Evolutionary conservation across 2,329 filamentous ascomycete species (phyloP).

Genomic region (Nannizzia gypsea): DNA sequence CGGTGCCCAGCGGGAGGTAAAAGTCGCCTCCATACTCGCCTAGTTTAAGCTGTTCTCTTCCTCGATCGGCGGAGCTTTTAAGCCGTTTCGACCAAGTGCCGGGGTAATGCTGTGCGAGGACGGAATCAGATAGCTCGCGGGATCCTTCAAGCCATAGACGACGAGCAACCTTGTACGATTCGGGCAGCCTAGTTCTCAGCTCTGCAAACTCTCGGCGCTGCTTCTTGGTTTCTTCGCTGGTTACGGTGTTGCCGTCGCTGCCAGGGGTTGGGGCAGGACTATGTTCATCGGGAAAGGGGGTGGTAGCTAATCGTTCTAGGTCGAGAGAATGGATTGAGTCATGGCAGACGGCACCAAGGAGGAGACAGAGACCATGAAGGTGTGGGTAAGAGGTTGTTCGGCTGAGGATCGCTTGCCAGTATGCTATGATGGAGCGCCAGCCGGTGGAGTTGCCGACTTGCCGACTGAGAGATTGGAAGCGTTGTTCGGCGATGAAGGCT

Average conservation of each 20-base stretch:
- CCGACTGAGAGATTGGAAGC: slow-evolving; percentile 26
- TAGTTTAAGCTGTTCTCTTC: slow-evolving; percentile 24
- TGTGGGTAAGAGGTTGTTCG: slow-evolving; percentile 29
- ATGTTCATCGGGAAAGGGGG: slow-evolving; percentile 29
- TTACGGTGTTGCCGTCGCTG: slow-evolving; percentile 31
- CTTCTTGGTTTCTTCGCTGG: slow-evolving; percentile 28
- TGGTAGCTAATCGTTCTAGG: slow-evolving; percentile 33
- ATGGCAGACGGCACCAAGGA: slow-evolving; percentile 38
- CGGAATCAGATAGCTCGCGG: slow-evolving; percentile 30
- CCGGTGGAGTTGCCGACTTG: slow-evolving; percentile 29
- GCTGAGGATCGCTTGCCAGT: slow-evolving; percentile 35
- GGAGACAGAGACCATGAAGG: slow-evolving; percentile 33
- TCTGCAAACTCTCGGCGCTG: slow-evolving; percentile 30
- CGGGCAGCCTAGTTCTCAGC: slow-evolving; percentile 29
- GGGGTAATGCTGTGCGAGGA: slow-evolving; percentile 33
- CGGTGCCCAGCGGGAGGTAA: slow-evolving; percentile 34
- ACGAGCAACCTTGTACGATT: slow-evolving; percentile 32
- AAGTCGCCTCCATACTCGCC: slow-evolving; percentile 29
- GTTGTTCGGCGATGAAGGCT: slow-evolving; percentile 35
- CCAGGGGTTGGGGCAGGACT: slow-evolving; percentile 30
- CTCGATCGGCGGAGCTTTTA: slow-evolving; percentile 27
- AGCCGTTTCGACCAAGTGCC: slow-evolving; percentile 34
- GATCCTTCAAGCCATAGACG: slow-evolving; percentile 35
- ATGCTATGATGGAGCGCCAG: slow-evolving; percentile 39
- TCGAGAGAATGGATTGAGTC: slow-evolving; percentile 36